Percentiles rank a stretch among this genome's conserved stretches.
Evolutionary conservation across 2,329 filamentous ascomycete genomes (phyloP).

Genomic region (Alternaria arborescens): DNA sequence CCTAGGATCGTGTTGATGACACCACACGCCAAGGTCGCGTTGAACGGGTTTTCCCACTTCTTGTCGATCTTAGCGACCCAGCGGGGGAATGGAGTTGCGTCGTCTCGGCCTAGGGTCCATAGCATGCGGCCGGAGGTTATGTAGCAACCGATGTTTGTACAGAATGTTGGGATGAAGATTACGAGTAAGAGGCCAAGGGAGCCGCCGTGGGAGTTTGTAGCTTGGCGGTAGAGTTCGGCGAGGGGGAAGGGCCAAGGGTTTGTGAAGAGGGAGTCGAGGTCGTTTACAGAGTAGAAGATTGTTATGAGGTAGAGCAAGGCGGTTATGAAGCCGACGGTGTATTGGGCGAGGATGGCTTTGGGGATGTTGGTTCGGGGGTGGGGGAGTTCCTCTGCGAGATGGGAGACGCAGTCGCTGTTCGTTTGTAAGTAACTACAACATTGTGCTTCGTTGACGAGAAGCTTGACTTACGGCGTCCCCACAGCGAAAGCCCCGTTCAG

Average conservation of each 20-base stretch:
- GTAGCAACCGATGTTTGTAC: conserved; percentile 64
- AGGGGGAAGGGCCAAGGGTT: conserved; percentile 66
- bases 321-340: conserved; percentile 48
- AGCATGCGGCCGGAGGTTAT: conserved; percentile 69
- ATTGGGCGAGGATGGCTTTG: conserved; percentile 52
- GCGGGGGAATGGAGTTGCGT: conserved; percentile 62
- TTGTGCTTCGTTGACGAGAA: neutral
- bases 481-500: conserved; percentile 75
- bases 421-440: neutral
- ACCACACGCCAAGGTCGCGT: conserved; percentile 63
- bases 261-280: conserved; percentile 63
- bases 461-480: conserved; percentile 60
- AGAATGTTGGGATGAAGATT: conserved; percentile 62
- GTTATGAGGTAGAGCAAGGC: conserved; percentile 51
- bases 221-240: conserved; percentile 69
- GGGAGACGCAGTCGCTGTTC: conserved; percentile 66
- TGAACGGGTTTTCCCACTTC: conserved; percentile 61
- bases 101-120: conserved; percentile 68
- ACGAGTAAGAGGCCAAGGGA: conserved; percentile 60
- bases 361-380: conserved; percentile 51
- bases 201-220: conserved; percentile 52
- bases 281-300: conserved; percentile 66
- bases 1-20: conserved; percentile 65
- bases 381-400: conserved; percentile 65
- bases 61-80: conserved; percentile 60